Base-by-base conservation (phyloP, 192 early-diverging fungal genomes). In the Linnemannia zychae region DNA sequence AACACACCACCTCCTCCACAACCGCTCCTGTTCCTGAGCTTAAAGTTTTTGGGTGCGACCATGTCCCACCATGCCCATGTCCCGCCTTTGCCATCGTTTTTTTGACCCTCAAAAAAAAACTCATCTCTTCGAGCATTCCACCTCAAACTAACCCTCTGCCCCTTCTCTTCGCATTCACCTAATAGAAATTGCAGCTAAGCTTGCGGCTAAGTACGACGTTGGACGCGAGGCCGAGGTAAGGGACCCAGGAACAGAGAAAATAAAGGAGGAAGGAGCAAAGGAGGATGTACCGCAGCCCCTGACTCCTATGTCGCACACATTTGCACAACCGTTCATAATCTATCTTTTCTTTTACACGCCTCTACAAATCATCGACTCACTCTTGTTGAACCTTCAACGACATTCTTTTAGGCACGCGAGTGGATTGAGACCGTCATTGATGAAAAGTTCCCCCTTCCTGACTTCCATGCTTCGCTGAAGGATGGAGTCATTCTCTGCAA, bases 401-500 rank as follows among this genome's bases (percentile, higher is more conserved):
- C 38, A 28, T n/a, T 44, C 9, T 44, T 44, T 44, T 76, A 88
- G 93, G 96, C 95, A 11, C 88, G 91, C 33, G 84, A 92, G 66
- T 96, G 94, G 94, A 90, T 97, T 50, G 96, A 94, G 72, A 74
- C 74, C 28, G 85, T 93, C 1, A 69, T 92, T 28, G 91, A 91
- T 3, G 91, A 93, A 76, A 71, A 88, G 40, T 88, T 95, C 52
- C 88, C 91, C 16, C 38, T 17, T 22, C 88, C 84, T 12, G 87
- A 88, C 34, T 93, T 96, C 74, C 91, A 95, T n/a, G 89, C 92
- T 38, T 89, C 89, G 18, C 87, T 97, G 46, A 95, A 95, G 81
- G 94, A 96, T 72, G 96, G 96, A 22, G 91, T 92, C 20, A 80
- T 95, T 33, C 88, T 97, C 20, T 93, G 92, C 93, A 95, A 94